phyloP scores from a whole-genome alignment of 768 basidiomycete species.

The Tricholoma saponaceum region DNA sequence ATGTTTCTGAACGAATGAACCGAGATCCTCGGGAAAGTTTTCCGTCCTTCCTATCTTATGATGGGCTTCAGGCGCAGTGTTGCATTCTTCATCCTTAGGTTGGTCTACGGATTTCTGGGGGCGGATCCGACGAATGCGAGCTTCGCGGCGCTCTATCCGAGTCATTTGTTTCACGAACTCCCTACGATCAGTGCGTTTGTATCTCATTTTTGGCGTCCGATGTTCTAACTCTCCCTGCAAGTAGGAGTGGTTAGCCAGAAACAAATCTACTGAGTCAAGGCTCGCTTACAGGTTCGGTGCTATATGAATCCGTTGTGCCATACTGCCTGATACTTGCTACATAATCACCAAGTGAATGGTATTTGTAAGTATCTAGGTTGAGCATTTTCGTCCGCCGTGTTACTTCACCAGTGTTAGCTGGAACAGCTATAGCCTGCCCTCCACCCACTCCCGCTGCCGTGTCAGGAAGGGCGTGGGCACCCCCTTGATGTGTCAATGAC shows the following conservation, averaged over 20 bases:
- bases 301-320: not conserved
- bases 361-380: conserved; percentile 1
- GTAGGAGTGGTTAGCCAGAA: not conserved
- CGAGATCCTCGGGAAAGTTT: not conserved
- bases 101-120: not conserved
- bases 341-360: not conserved
- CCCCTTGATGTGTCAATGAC: too few relatives aligned
- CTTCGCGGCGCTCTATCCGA: conserved; percentile 10
- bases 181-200: conserved; percentile 7
- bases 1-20: not conserved
- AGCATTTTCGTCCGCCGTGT: not conserved
- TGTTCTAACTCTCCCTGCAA: conserved; percentile 16
- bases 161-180: conserved; percentile 7
- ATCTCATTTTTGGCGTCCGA: conserved; percentile 7
- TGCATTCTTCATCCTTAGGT: not conserved
- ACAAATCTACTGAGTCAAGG: not conserved
- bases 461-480: too few relatives aligned
- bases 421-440: too few relatives aligned
- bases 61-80: not conserved
- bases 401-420: not conserved
- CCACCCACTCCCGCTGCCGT: too few relatives aligned
- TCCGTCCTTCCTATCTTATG: not conserved
- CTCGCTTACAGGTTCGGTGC: not conserved
- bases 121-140: not conserved
- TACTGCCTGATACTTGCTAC: not conserved